Percentiles rank a stretch among this genome's conserved stretches.
Conservation (phyloP, 148 eudicot species). For the Rhododendron griersonianum region DNA sequence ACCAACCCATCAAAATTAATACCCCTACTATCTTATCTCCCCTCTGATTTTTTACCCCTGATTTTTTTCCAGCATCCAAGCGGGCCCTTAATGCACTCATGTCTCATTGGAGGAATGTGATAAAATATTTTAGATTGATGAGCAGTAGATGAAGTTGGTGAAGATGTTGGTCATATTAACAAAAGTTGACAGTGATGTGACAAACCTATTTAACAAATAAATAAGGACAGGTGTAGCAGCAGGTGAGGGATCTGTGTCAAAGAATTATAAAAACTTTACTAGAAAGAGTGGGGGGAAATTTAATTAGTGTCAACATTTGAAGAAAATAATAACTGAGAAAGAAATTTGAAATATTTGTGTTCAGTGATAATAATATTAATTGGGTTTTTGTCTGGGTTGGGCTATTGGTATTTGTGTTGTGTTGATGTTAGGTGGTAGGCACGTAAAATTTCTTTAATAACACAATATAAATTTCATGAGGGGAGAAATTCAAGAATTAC, state of each 20-base stretch:
- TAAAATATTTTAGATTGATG: not conserved
- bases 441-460: too few relatives aligned
- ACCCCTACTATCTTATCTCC: too few relatives aligned
- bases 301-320: not conserved
- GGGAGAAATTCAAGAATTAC: too few relatives aligned
- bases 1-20: too few relatives aligned
- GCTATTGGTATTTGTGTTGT: not conserved
- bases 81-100: not conserved
- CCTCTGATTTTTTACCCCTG: too few relatives aligned
- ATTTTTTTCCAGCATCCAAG: too few relatives aligned
- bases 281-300: not conserved
- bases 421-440: not conserved
- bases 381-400: not conserved
- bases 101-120: not conserved
- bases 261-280: too few relatives aligned
- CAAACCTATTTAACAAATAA: not conserved
- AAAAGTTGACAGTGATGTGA: not conserved
- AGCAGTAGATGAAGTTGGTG: not conserved
- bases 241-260: conserved; percentile 1
- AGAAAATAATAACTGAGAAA: not conserved
- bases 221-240: conserved; percentile 4
- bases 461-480: too few relatives aligned
- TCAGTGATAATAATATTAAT: too few relatives aligned
- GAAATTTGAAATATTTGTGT: not conserved
- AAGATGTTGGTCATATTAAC: not conserved